These are phyloP conservation scores for Kwoniella heveanensis DNA, from an alignment of 768 basidiomycete species.

Conservation along the genomic window DNA sequence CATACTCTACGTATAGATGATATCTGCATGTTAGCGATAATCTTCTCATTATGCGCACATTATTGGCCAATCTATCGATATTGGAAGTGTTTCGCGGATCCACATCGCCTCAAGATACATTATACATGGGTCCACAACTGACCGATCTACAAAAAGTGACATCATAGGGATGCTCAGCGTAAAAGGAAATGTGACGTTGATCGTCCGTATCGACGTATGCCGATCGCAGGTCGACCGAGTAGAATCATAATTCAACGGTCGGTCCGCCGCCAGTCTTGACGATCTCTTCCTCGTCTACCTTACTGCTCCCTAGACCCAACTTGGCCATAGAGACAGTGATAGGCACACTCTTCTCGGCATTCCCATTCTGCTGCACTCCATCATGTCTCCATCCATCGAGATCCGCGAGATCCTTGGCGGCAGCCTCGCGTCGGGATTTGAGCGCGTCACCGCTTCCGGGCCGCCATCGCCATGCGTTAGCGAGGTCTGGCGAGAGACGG, in stretches of 20 bases:
- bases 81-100: background rate
- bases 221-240: too few relatives aligned
- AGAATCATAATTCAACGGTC: constrained; percentile 4
- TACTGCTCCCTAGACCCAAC: background rate
- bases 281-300: constrained; percentile 1
- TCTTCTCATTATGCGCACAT: too few relatives aligned
- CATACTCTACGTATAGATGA: background rate
- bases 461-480: constrained; percentile 35
- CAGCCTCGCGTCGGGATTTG: constrained; percentile 25
- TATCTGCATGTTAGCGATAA: background rate
- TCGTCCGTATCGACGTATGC: too few relatives aligned
- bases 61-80: too few relatives aligned
- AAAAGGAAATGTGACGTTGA: too few relatives aligned
- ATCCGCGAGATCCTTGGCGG: constrained; percentile 39
- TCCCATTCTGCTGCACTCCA: background rate
- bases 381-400: constrained; percentile 42
- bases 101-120: background rate
- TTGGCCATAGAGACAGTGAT: constrained; percentile 4
- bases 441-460: constrained; percentile 24
- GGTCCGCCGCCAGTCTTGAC: constrained; percentile 13
- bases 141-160: background rate
- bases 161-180: too few relatives aligned
- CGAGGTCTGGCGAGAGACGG: constrained; percentile 26
- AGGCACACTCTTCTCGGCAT: background rate
- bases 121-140: background rate